These are phyloP conservation scores for Phytophthora pistaciae DNA, from an alignment of 352 stramenopile species.

Conservation along the genomic window DNA sequence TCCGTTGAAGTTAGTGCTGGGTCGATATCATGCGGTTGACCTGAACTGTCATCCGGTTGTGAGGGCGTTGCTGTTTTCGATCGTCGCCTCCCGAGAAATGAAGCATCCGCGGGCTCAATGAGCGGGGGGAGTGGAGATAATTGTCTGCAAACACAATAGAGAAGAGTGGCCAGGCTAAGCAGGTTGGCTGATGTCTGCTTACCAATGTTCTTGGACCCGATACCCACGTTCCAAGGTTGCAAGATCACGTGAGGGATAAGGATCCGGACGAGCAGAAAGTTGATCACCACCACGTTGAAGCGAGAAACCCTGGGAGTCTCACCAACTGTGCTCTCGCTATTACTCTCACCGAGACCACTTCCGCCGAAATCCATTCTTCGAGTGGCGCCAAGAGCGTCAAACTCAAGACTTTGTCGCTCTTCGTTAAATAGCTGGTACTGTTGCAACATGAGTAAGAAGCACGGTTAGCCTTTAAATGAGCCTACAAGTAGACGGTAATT, in stretches of 20 bases:
- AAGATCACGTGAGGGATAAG: slow-evolving; percentile 70
- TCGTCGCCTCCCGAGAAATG: slow-evolving; percentile 16
- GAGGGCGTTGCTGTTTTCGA: slow-evolving; percentile 12
- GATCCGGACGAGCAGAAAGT: slow-evolving; percentile 70
- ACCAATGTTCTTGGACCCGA: slow-evolving; percentile 37
- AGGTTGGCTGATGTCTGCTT: slow-evolving; percentile 48
- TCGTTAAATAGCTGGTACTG: slow-evolving; percentile 66
- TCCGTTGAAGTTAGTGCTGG: neutral
- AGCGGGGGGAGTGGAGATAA: slow-evolving; percentile 55
- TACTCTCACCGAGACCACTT: neutral
- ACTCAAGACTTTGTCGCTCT: slow-evolving; percentile 58
- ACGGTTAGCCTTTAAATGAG: neutral
- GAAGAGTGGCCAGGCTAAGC: slow-evolving; percentile 53
- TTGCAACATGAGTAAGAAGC: neutral
- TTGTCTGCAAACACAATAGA: slow-evolving; percentile 57
- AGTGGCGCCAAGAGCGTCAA: slow-evolving; percentile 65
- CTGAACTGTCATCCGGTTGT: neutral
- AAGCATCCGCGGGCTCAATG: slow-evolving; percentile 4
- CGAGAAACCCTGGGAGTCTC: slow-evolving; percentile 24
- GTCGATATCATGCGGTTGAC: neutral
- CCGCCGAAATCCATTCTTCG: slow-evolving; percentile 43
- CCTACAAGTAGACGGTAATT: neutral
- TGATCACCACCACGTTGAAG: slow-evolving; percentile 67
- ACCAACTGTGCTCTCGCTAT: neutral
- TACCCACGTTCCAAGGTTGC: slow-evolving; percentile 54